Conservation (phyloP, 1,284 basidiomycete genomes). For the Anthracocystis walkeri region DNA sequence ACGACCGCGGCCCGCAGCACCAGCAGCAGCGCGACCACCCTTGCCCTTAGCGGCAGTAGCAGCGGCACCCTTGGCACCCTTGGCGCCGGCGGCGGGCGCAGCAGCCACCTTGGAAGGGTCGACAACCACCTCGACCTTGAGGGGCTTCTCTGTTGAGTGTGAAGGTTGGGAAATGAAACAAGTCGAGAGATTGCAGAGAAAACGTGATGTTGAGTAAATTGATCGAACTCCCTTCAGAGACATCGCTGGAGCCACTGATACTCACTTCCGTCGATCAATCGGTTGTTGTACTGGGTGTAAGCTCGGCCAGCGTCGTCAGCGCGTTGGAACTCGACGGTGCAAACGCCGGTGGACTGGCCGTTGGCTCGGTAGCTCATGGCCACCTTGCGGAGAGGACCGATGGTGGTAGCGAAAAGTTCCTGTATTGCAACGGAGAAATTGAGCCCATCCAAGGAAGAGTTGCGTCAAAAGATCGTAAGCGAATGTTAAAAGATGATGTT, state of each 20-base stretch:
- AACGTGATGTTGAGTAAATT: conserved; percentile 39
- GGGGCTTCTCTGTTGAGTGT: conserved; percentile 77
- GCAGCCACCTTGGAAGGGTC: conserved; percentile 78
- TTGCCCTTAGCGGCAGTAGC: conserved; percentile 40
- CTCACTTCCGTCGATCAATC: conserved; percentile 98
- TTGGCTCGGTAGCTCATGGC: conserved; percentile 85
- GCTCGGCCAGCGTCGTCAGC: conserved; percentile 92
- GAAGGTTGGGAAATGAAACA: no score
- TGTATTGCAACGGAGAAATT: conserved; percentile 5
- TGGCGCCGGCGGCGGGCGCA: conserved; percentile 38
- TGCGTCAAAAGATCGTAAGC: background rate
- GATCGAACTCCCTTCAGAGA: conserved; percentile 46
- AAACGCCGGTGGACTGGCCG: conserved; percentile 90
- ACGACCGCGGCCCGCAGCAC: conserved; percentile 69
- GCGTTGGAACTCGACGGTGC: conserved; percentile 86
- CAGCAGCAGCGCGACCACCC: conserved; percentile 34
- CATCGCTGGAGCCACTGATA: background rate
- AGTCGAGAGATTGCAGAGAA: conserved; percentile 9
- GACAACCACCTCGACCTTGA: conserved; percentile 97
- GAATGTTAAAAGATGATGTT: background rate
- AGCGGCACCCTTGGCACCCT: conserved; percentile 39
- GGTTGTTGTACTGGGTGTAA: conserved; percentile 93
- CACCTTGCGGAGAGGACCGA: conserved; percentile 86
- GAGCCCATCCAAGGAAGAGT: background rate
- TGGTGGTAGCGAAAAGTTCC: conserved; percentile 93